A percentile compares a stretch with the other conserved stretches of the same genome.
phyloP scores from a whole-genome alignment of 2,329 filamentous ascomycete genomes.

The Fusarium neocosmosporiellum region DNA sequence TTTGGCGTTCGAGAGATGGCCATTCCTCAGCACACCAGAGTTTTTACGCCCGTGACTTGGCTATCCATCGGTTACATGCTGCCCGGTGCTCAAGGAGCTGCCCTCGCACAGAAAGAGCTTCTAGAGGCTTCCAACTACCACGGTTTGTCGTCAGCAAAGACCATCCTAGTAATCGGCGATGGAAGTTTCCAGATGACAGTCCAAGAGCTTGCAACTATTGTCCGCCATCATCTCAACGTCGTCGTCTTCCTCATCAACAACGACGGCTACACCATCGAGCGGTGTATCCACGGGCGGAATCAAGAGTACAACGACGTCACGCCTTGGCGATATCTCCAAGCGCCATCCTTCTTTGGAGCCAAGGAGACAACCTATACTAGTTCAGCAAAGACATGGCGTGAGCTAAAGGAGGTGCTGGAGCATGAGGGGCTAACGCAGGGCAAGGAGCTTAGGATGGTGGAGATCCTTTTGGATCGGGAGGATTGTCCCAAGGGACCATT shows the following conservation, averaged over 20 bases:
- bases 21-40: conserved; percentile 59
- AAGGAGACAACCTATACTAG: conserved; percentile 52
- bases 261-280: conserved; percentile 69
- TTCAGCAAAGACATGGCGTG: conserved; percentile 56
- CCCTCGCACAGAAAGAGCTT: neutral
- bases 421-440: conserved; percentile 20
- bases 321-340: conserved; percentile 63
- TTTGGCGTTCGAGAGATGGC: conserved; percentile 64
- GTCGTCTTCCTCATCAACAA: conserved; percentile 68
- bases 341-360: conserved; percentile 61
- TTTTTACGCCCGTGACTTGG: conserved; percentile 57
- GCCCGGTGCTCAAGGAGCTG: neutral
- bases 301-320: conserved; percentile 66
- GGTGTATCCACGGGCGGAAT: conserved; percentile 65
- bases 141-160: conserved; percentile 45
- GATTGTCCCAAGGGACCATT: conserved; percentile 44
- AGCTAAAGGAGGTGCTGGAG: conserved; percentile 46
- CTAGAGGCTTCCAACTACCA: conserved; percentile 10
- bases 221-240: conserved; percentile 62
- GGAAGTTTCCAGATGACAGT: conserved; percentile 75
- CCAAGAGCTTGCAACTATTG: conserved; percentile 74
- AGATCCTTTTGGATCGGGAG: conserved; percentile 48
- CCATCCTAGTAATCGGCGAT: conserved; percentile 70
- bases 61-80: neutral
- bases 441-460: conserved; percentile 48